Conservation (phyloP, 1,284 basidiomycete species). For the Inonotus obliquus region DNA sequence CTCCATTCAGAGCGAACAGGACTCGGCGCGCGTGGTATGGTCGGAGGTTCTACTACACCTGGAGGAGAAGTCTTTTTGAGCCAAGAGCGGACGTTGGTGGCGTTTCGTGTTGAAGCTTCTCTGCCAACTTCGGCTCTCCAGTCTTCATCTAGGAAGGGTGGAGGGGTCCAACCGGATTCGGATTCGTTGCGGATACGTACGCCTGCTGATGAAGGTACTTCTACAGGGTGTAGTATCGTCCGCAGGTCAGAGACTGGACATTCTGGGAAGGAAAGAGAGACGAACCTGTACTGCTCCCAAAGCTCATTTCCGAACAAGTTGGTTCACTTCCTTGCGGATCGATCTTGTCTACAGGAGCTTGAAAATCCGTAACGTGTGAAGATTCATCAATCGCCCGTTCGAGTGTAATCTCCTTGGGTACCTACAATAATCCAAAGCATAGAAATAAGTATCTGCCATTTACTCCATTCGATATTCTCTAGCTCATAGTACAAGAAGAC, state of each 20-base stretch:
- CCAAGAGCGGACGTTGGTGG: not conserved
- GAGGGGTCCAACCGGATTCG: slow-evolving; percentile 2
- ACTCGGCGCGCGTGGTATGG: slow-evolving; percentile 9
- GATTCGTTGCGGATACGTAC: slow-evolving; percentile 7
- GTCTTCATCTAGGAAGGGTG: slow-evolving; percentile 1
- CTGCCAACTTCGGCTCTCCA: not conserved
- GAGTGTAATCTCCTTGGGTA: slow-evolving; percentile 38
- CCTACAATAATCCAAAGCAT: slow-evolving; percentile 30
- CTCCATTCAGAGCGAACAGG: slow-evolving; percentile 18
- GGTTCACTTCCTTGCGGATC: not conserved
- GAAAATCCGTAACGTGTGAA: not conserved
- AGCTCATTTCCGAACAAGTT: slow-evolving; percentile 7
- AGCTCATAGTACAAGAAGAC: not conserved
- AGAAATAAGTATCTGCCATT: slow-evolving; percentile 12
- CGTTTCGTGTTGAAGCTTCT: not conserved
- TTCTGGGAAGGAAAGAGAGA: not conserved
- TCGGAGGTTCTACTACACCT: not conserved
- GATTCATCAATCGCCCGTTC: slow-evolving; percentile 8
- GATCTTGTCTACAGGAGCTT: not conserved
- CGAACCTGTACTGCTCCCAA: not conserved
- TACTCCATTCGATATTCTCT: not conserved
- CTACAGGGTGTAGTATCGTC: not conserved
- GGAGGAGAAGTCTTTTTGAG: not conserved
- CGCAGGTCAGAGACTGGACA: not conserved
- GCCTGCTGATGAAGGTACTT: slow-evolving; percentile 3